Base-by-base conservation (phyloP, 768 basidiomycete species). In the Lactarius indigo region DNA sequence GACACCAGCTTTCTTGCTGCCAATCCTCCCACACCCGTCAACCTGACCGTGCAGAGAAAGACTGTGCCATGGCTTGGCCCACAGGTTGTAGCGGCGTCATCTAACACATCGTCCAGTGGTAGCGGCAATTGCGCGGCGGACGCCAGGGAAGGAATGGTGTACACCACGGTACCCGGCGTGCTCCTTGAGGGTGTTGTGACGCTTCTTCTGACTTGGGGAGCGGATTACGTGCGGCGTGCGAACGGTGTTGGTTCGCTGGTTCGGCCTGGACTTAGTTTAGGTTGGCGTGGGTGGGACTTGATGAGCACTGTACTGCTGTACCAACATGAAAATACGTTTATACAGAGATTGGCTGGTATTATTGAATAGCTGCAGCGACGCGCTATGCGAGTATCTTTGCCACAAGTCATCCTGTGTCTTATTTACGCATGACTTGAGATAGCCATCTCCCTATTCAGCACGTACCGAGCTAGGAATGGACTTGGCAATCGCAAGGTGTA, bases 1-100 rank as follows among this genome's bases (percentile, higher is more conserved):
- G 75, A 84, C 74, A 64, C 52, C 59, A 71, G 69, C 50, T 65
- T 83, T 63, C 82, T 76, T 26, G 31, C 56, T 18, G 58, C 30
- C 20, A n/a, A n/a, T 20, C 42, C 57, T 15, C 66, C 65, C 5
- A 55, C 75, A 20, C 78, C 81, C 17, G 78, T 80, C 35, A 80
- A 84, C 73, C 72, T 83, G 61, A 75, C 79, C 17, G 74, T 75
- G 52, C 55, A 59, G 23, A 72, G 71, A 17, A 3, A 67, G 71
- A 69, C 69, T 28, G 74, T 72, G 47, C 75, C 76, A 30, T 63
- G 59, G 54, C 1, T 17, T 2, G 66, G n/a, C n/a, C n/a, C n/a
- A n/a, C n/a, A n/a, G n/a, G 30, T 10, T 13, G 59, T 58, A 33
- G 47, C 59, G 17, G 12, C 2, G 44, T 35, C 47, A 15, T 39